Percentiles rank a stretch among this genome's conserved stretches.
Evolutionary conservation across 2,329 filamentous ascomycete species (phyloP).

Genomic region (Fusarium ambrosium): DNA sequence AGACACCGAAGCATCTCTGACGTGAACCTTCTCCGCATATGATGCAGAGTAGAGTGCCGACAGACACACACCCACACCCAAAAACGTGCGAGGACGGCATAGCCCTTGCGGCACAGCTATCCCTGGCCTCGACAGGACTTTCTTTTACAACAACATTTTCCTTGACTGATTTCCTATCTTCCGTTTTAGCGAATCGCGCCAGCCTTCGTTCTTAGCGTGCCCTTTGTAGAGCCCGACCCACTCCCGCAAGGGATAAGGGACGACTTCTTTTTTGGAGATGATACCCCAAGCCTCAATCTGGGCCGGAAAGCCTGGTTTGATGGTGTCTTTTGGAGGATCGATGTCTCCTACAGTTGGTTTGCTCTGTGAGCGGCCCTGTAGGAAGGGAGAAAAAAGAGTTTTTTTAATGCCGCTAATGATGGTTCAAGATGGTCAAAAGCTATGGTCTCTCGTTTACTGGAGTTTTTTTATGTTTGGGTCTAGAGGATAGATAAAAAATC

Average conservation of each 20-base stretch:
- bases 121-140: slow-evolving; percentile 58
- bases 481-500: slow-evolving; percentile 48
- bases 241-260: slow-evolving; percentile 33
- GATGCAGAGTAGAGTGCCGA: slow-evolving; percentile 39
- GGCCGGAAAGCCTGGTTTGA: slow-evolving; percentile 38
- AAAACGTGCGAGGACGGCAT: slow-evolving; percentile 64
- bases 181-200: slow-evolving; percentile 30
- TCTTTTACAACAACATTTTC: slow-evolving; percentile 33
- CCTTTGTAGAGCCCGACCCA: slow-evolving; percentile 31
- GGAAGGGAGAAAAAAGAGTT: slow-evolving; percentile 3
- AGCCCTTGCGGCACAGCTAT: slow-evolving; percentile 50
- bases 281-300: slow-evolving; percentile 36
- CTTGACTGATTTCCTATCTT: slow-evolving; percentile 25
- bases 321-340: slow-evolving; percentile 39
- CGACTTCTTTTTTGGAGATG: slow-evolving; percentile 40
- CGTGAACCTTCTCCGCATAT: slow-evolving; percentile 63
- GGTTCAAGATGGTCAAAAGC: slow-evolving; percentile 27
- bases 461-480: slow-evolving; percentile 37
- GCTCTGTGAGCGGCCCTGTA: slow-evolving; percentile 38
- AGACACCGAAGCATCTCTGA: slow-evolving; percentile 72
- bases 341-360: slow-evolving; percentile 26
- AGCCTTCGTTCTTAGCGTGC: slow-evolving; percentile 40
- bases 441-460: slow-evolving; percentile 40
- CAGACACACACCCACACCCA: slow-evolving; percentile 23
- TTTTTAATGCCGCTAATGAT: slow-evolving; percentile 45